Evolutionary conservation across 306 rosid genomes (phyloP), one percentile per base, ranked within the genome.

Genomic region (Notholithocarpus densiflorus): DNA sequence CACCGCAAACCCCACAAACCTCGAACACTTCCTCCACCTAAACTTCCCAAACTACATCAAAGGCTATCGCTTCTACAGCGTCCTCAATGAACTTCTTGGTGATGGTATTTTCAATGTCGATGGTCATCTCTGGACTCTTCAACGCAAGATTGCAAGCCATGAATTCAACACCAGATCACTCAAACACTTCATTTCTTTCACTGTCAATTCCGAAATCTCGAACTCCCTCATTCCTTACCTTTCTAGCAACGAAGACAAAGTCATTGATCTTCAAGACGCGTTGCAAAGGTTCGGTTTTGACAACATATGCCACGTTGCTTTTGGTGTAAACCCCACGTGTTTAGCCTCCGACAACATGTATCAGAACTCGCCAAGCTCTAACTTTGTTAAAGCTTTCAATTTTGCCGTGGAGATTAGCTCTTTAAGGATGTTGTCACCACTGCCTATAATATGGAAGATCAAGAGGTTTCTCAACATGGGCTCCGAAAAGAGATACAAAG

Each of bases 351-450:
- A 73, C 53, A 18, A 21, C 19, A 68, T 66, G 51, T 0, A 79
- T 31, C 82, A 11, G 4, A 26, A 56, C 52, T 12, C 13, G 20
- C 26, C 80, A 2, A 53, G 40, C 45, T 72, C 26, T 40, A 7
- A 73, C 1, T 84, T 87, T n/a, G 86, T 66, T 1, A 82, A 75
- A 43, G 90, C 90, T 10, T 84, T 87, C 40, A 84, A 87, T 73
- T 77, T 79, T 34, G 88, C 85, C 5, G 80, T 83, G 13, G 85
- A 82, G 15, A 40, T 56, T 12, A 76, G 81, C 26, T 37, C 75
- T 17, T 64, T 29, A 61, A 79, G 88, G 40, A 82, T 82, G 45
- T 12, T 82, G 61, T 51, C 61, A n/a, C 88, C 88, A 0, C 8
- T 79, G 6, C 76, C 84, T 40, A 76, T 77, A 1, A 57, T 84